A percentile compares a stretch with the other conserved stretches of the same genome.
Evolutionary conservation across 495 filamentous ascomycete genomes (phyloP).

Genomic region (Talaromyces nanjingensis): DNA sequence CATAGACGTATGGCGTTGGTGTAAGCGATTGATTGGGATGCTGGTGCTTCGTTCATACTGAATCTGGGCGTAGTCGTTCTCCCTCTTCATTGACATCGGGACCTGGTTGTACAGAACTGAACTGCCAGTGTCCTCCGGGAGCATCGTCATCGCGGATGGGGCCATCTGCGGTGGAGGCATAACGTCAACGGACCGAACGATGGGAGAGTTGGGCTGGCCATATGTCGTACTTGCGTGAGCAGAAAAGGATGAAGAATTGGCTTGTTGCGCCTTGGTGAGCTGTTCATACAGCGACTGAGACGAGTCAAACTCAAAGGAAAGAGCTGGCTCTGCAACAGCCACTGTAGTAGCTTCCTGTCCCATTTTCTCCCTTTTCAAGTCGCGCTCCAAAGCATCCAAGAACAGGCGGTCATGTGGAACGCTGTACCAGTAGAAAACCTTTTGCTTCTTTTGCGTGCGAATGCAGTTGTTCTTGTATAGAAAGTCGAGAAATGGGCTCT

Average conservation of each 20-base stretch:
- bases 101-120: slow-evolving; percentile 69
- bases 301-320: slow-evolving; percentile 98
- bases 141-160: slow-evolving; percentile 66
- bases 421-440: slow-evolving; percentile 99
- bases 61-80: slow-evolving; percentile 65
- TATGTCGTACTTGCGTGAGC: slow-evolving; percentile 71
- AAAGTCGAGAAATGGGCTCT: slow-evolving; percentile 97
- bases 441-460: slow-evolving; percentile 98
- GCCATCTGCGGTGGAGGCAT: slow-evolving; percentile 76
- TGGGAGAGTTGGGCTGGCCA: slow-evolving; percentile 75
- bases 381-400: slow-evolving; percentile 92
- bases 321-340: slow-evolving; percentile 89
- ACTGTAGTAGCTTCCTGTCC: slow-evolving; percentile 94
- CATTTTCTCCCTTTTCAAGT: slow-evolving; percentile 99
- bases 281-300: slow-evolving; percentile 99
- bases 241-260: slow-evolving; percentile 92
- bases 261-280: slow-evolving; percentile 98
- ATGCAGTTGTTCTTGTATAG: slow-evolving; percentile 99
- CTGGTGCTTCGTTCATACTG: slow-evolving; percentile 84
- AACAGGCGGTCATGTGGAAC: slow-evolving; percentile 97
- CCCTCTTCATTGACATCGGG: slow-evolving; percentile 67
- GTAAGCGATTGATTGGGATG: slow-evolving; percentile 69
- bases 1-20: slow-evolving; percentile 94
- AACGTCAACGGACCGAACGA: slow-evolving; percentile 82
- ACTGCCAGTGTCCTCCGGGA: slow-evolving; percentile 71